Evolutionary conservation across 2,329 filamentous ascomycete species (phyloP), one percentile per base, ranked within the genome.

Genomic region (Arachnomyces sp.): DNA sequence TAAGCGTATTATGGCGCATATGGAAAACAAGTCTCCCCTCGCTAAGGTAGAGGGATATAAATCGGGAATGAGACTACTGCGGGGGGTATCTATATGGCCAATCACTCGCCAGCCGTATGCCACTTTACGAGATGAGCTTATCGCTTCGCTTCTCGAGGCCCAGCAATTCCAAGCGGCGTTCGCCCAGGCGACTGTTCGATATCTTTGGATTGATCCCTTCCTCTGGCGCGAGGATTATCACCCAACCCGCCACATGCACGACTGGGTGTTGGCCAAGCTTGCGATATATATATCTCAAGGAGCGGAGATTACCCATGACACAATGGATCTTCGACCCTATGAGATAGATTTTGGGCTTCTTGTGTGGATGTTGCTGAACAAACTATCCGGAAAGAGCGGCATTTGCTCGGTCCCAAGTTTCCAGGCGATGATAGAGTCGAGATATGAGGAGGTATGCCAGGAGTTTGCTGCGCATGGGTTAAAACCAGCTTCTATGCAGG

Each of bases 41-140:
- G 46, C 62, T 44, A 57, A 61, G 7, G 49, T 65, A 8, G 36
- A 52, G 12, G 52, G 52, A 2, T 54, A 73, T 3, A 49, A 65
- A 43, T 47, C 56, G 25, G 61, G 60, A 11, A 62, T 77, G 43
- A 54, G 50, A 8, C 42, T 59, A 1, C 61, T 73, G 17, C 56
- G 62, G 13, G 47, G 61, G 32, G 61, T 64, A 0, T 52, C 55
- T 1, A 44, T 64, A 7, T 76, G 67, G 63, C 68, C 70, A 0
- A 46, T 72, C 7, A 64, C 68, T 20, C 65, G 68, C 12, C 76
- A 80, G 44, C 78, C 78, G 0, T 70, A 71, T 28, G 63, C 73
- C 1, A 65, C 70, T 11, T 49, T 79, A 1, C 66, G 76, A 7
- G 67, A 76, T 42, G 69, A 75, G 28, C 52, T 77, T 4, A 68